Conservation (phyloP, 2,329 filamentous ascomycete species). For the Aspergillus thermomutatus region DNA sequence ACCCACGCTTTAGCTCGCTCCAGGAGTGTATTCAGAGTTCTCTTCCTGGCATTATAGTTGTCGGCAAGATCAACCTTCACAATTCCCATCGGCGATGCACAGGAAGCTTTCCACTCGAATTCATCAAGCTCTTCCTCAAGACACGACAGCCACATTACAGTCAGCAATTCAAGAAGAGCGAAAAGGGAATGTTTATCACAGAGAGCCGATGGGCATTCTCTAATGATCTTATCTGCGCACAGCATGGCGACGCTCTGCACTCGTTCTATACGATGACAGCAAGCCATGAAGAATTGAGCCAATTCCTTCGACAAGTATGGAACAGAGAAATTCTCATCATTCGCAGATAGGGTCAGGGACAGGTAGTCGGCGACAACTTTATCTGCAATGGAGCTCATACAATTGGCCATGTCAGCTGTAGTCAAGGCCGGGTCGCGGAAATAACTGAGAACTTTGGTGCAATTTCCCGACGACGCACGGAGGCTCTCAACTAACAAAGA, state of each 20-base stretch:
- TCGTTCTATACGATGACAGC: slow-evolving; percentile 88
- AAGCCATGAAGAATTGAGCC: slow-evolving; percentile 77
- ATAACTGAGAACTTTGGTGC: slow-evolving; percentile 83
- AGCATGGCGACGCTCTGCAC: slow-evolving; percentile 82
- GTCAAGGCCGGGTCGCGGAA: slow-evolving; percentile 87
- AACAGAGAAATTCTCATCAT: slow-evolving; percentile 76
- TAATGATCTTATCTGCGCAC: slow-evolving; percentile 82
- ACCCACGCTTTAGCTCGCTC: slow-evolving; percentile 79
- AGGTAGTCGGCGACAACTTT: slow-evolving; percentile 78
- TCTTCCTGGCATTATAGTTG: slow-evolving; percentile 76
- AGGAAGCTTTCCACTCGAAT: slow-evolving; percentile 80
- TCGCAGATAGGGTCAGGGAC: slow-evolving; percentile 67
- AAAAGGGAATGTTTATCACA: slow-evolving; percentile 90
- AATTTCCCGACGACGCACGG: slow-evolving; percentile 81
- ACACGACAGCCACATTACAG: slow-evolving; percentile 92
- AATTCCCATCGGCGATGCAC: slow-evolving; percentile 71
- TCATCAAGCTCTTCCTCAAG: slow-evolving; percentile 91
- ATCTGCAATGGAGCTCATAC: slow-evolving; percentile 61
- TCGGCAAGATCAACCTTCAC: slow-evolving; percentile 91
- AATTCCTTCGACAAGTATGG: slow-evolving; percentile 87
- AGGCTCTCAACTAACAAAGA: slow-evolving; percentile 86
- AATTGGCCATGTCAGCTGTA: slow-evolving; percentile 57
- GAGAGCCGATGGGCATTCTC: slow-evolving; percentile 79
- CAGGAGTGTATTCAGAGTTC: slow-evolving; percentile 74
- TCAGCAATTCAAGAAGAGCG: slow-evolving; percentile 84